Evolutionary conservation across 73 alveolate species (phyloP).

Genomic region (Durusdinium trenchii): DNA sequence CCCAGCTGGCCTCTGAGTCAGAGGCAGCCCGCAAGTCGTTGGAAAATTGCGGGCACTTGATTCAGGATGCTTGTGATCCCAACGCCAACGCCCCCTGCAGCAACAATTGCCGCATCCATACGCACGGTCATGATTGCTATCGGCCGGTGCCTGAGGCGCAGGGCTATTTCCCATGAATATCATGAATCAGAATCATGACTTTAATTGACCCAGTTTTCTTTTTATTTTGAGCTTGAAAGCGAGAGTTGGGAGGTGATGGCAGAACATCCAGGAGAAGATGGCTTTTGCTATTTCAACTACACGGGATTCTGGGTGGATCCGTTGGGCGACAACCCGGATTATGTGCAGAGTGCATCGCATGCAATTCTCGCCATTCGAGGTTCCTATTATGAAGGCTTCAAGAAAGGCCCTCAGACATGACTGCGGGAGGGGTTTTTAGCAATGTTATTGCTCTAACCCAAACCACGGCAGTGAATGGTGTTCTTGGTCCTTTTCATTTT

Average conservation of each 20-base stretch:
- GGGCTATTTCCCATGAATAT: too few species aligned
- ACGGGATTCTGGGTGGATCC: slow-evolving; percentile 8
- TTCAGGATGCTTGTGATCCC: neutral
- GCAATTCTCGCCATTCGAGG: neutral
- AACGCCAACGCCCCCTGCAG: neutral
- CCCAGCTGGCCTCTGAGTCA: too few species aligned
- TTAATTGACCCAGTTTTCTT: too few species aligned
- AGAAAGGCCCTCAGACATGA: neutral
- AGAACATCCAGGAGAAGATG: slow-evolving; percentile 50
- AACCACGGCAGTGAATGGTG: too few species aligned
- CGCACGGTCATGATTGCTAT: neutral
- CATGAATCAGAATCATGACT: too few species aligned
- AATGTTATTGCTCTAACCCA: too few species aligned
- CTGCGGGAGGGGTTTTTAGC: too few species aligned
- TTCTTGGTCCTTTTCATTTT: too few species aligned
- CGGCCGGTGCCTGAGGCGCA: slow-evolving; percentile 3
- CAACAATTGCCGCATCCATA: slow-evolving; percentile 21
- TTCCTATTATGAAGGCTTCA: neutral
- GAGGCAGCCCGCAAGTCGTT: neutral
- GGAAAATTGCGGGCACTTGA: neutral
- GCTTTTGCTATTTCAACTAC: slow-evolving; percentile 38
- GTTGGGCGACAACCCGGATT: neutral
- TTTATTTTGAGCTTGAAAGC: too few species aligned
- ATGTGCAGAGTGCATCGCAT: neutral
- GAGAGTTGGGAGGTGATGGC: slow-evolving; percentile 61